Evolutionary conservation across 768 basidiomycete species (phyloP).

Genomic region (Leccinum disarticulatum): DNA sequence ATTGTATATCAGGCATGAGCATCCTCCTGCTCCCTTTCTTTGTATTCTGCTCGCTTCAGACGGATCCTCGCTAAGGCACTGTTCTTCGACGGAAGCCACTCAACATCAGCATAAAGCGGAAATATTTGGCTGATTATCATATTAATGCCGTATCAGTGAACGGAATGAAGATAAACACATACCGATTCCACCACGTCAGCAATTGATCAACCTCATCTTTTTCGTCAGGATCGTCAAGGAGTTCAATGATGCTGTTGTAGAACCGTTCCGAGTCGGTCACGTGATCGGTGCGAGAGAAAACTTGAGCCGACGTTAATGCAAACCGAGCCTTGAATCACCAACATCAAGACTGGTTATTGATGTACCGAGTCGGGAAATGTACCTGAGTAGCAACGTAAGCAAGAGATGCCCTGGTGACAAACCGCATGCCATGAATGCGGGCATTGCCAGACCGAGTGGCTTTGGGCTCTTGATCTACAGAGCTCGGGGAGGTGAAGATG

Average conservation of each 20-base stretch:
- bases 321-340: neutral
- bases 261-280: neutral
- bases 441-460: neutral
- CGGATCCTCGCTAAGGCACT: neutral
- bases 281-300: neutral
- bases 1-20: no score
- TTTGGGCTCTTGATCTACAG: neutral
- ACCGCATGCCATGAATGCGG: neutral
- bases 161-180: neutral
- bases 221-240: neutral
- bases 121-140: neutral
- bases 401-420: neutral
- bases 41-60: neutral
- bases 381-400: neutral
- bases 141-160: neutral
- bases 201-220: neutral
- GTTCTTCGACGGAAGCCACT: neutral
- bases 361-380: neutral
- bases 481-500: neutral
- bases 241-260: neutral
- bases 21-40: neutral
- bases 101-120: neutral
- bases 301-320: neutral
- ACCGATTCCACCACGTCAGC: neutral
- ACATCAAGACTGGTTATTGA: neutral